Evolutionary conservation across 768 basidiomycete species (phyloP).

Genomic region (Collybia mongolica): DNA sequence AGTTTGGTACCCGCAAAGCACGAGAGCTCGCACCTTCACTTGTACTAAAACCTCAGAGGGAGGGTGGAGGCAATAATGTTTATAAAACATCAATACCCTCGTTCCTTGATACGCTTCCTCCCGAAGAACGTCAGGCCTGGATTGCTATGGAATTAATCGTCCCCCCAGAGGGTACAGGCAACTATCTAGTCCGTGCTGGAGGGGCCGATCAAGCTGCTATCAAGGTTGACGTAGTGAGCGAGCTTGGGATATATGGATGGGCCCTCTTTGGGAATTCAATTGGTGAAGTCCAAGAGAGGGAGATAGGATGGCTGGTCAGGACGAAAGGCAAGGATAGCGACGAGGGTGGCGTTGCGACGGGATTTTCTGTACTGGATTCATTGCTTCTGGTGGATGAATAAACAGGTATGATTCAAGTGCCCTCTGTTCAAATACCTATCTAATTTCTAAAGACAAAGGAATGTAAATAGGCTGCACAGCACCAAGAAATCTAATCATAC

Average conservation of each 20-base stretch:
- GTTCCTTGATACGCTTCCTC: conserved; percentile 66
- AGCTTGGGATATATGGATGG: conserved; percentile 93
- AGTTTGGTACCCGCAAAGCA: conserved; percentile 50
- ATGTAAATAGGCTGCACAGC: too few relatives aligned
- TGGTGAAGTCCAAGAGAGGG: conserved; percentile 51
- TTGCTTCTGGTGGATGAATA: conserved; percentile 53
- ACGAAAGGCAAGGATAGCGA: conserved; percentile 91
- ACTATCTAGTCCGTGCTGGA: conserved; percentile 78
- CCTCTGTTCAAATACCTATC: too few relatives aligned
- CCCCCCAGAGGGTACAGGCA: conserved; percentile 65
- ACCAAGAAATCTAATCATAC: too few relatives aligned
- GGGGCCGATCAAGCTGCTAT: conserved; percentile 41
- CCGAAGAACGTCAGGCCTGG: conserved; percentile 76
- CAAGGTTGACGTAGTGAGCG: conserved; percentile 75
- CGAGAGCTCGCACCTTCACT: conserved; percentile 48
- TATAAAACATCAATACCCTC: conserved; percentile 81
- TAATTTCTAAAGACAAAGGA: too few relatives aligned
- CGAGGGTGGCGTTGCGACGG: conserved; percentile 89
- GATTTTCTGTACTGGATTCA: conserved; percentile 76
- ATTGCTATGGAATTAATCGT: conserved; percentile 94
- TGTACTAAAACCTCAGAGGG: conserved; percentile 96
- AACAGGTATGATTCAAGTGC: background rate
- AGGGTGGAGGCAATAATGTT: conserved; percentile 96
- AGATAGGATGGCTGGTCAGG: conserved; percentile 80
- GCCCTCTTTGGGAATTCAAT: conserved; percentile 61